phyloP scores from a whole-genome alignment of 306 rosid species.

The Alnus rubra region DNA sequence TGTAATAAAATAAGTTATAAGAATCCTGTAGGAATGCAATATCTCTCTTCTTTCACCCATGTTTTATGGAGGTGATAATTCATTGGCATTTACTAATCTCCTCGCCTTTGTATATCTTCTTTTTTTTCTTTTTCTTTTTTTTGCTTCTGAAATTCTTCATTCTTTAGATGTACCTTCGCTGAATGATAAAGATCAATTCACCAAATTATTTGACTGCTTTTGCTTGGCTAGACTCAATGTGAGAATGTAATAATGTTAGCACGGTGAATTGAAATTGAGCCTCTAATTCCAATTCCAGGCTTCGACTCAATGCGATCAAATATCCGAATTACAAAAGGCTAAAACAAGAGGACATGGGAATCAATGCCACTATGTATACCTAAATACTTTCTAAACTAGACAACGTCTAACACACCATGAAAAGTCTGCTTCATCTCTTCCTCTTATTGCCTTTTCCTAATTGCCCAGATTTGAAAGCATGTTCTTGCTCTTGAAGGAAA shows the following conservation, averaged over 20 bases:
- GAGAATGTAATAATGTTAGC: background rate
- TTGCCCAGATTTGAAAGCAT: constrained; percentile 86
- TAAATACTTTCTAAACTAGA: background rate
- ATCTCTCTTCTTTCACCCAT: no score
- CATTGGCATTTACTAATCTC: no score
- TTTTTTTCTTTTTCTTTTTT: no score
- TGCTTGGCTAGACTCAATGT: no score
- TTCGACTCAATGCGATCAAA: background rate
- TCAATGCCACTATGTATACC: background rate
- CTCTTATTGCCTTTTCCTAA: constrained; percentile 88
- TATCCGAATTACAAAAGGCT: background rate
- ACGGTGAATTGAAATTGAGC: background rate
- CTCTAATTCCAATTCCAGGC: background rate
- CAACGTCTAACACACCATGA: background rate
- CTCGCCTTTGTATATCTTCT: no score
- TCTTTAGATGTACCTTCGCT: no score
- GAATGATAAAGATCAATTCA: no score
- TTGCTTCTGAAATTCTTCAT: no score
- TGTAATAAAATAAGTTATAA: no score
- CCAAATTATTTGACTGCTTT: no score
- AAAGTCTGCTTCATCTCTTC: constrained; percentile 40
- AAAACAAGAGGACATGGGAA: background rate
- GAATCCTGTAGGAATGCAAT: no score
- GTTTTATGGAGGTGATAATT: no score
- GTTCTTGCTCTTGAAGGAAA: constrained; percentile 88